Base-by-base conservation (phyloP, 1,284 basidiomycete genomes). In the Erythrobasidium hasegawianum region DNA sequence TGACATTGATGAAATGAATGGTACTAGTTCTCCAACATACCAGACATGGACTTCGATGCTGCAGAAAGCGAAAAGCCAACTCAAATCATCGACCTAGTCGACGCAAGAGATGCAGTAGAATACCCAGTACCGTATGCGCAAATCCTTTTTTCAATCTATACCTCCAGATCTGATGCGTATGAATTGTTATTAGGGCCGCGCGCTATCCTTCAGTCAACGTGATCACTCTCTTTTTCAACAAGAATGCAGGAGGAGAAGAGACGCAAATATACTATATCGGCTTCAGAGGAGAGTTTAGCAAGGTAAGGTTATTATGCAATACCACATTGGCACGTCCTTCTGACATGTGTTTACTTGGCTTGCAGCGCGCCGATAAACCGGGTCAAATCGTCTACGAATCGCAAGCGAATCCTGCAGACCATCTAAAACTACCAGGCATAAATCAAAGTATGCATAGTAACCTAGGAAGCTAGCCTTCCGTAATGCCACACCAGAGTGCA, bases 171-270 rank as follows among this genome's bases (percentile, higher is more conserved):
- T n/a, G n/a, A n/a, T n/a, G n/a, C n/a, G n/a, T n/a, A n/a, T n/a
- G n/a, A n/a, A n/a, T n/a, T n/a, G n/a, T n/a, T n/a, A n/a, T n/a
- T n/a, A 73, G 71, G 16, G 70, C 71, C 0, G 68, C 72, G 24
- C 71, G 71, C 20, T 73, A 73, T 59, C 72, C 71, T 16, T 53
- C 70, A 0, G 68, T 72, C 10, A 62, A 60, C 4, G 62, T 64
- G 33, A 58, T 75, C 24, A 74, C 74, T 0, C 71, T 75, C 27
- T 75, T 75, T 66, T 74, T 75, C 67, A 73, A 73, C 22, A 61
- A 71, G 3, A 73, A 73, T 39, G 67, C 70, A 24, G 73, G 74
- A 16, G 74, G 72, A 52, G 72, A 73, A 24, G 69, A 71, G 13
- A 70, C 70, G 13, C 70, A 73, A 20, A 65, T 75, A 22, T 71